Evolutionary conservation across 257 asterid species (phyloP).

Genomic region (Solanum phureja): DNA sequence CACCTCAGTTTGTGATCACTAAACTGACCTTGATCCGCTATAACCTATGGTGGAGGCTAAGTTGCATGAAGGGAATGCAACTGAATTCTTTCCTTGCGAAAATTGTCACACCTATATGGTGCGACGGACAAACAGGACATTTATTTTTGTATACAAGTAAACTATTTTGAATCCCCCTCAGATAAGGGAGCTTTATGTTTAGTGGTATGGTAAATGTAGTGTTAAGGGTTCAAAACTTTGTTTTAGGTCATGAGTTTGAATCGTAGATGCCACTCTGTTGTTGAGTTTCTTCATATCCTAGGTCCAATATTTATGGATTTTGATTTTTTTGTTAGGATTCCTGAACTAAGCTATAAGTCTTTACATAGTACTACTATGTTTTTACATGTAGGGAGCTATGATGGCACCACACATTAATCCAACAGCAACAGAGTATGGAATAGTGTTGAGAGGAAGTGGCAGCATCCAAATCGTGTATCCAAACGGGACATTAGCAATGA

Average conservation of each 20-base stretch:
- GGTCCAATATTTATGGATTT: not conserved
- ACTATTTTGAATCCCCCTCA: not conserved
- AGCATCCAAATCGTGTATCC: constrained; percentile 57
- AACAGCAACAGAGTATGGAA: constrained; percentile 60
- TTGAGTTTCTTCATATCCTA: not conserved
- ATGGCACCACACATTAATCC: constrained; percentile 94
- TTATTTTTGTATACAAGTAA: not conserved
- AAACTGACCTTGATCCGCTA: not conserved
- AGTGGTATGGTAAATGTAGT: not conserved
- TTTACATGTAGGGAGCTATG: constrained; percentile 67
- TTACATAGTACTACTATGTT: not conserved
- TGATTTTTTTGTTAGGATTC: not conserved
- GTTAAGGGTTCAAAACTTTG: not conserved
- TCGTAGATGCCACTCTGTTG: not conserved
- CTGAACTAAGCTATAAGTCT: not conserved
- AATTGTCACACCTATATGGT: not conserved
- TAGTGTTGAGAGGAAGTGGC: constrained; percentile 58
- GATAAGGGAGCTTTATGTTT: not conserved
- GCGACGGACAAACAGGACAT: not conserved
- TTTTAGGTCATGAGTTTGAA: not conserved
- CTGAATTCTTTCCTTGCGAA: not conserved
- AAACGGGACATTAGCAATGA: constrained; percentile 76
- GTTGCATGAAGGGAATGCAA: not conserved
- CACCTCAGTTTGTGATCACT: not conserved
- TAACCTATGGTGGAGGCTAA: not conserved